These are phyloP conservation scores for Mycena latifolia DNA, from an alignment of 768 basidiomycete species.

Conservation along the genomic window DNA sequence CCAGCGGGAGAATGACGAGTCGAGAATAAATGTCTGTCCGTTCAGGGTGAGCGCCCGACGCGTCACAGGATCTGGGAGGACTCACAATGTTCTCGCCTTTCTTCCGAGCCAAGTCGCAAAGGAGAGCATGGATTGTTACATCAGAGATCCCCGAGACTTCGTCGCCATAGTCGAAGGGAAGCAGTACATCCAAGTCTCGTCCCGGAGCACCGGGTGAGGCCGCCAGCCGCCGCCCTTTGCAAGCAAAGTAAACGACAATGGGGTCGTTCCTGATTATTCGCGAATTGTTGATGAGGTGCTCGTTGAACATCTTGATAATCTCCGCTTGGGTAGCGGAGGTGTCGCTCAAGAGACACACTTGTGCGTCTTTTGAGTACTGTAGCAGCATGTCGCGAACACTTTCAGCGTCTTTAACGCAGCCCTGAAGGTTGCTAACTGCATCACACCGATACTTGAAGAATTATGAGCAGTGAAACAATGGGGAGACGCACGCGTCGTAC, in stretches of 20 bases:
- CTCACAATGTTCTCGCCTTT: slow-evolving; percentile 16
- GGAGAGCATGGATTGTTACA: background rate
- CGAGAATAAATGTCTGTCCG: slow-evolving; percentile 5
- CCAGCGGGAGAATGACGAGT: too few species aligned
- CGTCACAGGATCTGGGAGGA: background rate
- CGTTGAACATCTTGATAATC: background rate
- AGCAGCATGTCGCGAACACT: background rate
- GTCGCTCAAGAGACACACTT: slow-evolving; percentile 1
- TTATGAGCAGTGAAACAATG: background rate
- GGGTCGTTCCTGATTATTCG: slow-evolving; percentile 3
- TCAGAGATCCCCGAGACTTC: slow-evolving; percentile 2
- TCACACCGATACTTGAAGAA: background rate
- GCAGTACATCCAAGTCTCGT: slow-evolving; percentile 7
- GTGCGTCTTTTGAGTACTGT: background rate
- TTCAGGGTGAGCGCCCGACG: background rate
- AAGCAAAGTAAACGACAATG: slow-evolving; percentile 10
- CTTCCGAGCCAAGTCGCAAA: slow-evolving; percentile 1
- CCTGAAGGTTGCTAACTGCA: background rate
- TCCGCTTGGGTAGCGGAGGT: background rate
- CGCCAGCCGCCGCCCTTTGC: background rate
- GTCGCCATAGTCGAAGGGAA: slow-evolving; percentile 3
- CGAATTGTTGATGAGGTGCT: slow-evolving; percentile 5
- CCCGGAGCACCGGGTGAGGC: background rate
- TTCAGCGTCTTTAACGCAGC: slow-evolving; percentile 6
- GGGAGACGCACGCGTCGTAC: background rate